Percentiles rank a stretch among this genome's conserved stretches.
Conservation (phyloP, 2,329 filamentous ascomycete species). For the Colletotrichum cereale region DNA sequence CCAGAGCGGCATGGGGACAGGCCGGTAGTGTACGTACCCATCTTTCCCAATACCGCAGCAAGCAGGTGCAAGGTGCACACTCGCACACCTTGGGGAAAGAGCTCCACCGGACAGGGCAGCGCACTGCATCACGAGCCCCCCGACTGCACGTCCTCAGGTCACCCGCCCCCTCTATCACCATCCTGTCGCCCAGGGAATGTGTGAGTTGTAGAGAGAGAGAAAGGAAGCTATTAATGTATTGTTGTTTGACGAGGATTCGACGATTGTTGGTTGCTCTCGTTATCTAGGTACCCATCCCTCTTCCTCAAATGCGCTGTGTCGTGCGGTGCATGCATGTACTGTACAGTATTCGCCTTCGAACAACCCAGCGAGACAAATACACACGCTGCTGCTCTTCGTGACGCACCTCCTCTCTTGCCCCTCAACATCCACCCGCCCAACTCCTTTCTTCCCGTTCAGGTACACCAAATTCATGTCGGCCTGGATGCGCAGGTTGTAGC, state of each 20-base stretch:
- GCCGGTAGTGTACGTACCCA: not conserved
- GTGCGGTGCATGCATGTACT: not conserved
- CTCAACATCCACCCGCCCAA: not conserved
- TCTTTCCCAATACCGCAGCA: constrained; percentile 2
- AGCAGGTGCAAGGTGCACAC: not conserved
- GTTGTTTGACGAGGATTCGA: not conserved
- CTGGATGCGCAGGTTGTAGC: not conserved
- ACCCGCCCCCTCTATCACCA: not conserved
- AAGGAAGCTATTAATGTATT: not conserved
- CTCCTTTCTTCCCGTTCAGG: not conserved
- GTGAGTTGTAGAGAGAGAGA: not conserved
- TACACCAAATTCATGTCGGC: not conserved
- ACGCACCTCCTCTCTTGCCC: not conserved
- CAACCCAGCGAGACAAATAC: constrained; percentile 2
- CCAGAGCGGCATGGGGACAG: constrained; percentile 18
- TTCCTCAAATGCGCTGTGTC: not conserved
- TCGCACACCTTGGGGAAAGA: constrained; percentile 17
- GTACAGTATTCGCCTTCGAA: constrained; percentile 4
- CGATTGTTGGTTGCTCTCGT: not conserved
- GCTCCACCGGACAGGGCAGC: constrained; percentile 31
- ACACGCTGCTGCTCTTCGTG: not conserved
- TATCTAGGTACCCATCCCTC: not conserved
- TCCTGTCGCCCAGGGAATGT: not conserved
- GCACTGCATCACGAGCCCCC: constrained; percentile 39
- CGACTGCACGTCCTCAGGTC: constrained; percentile 20